Evolutionary conservation across 805 yeast genomes (phyloP).

Genomic region (Dipodascopsis uninucleata): DNA sequence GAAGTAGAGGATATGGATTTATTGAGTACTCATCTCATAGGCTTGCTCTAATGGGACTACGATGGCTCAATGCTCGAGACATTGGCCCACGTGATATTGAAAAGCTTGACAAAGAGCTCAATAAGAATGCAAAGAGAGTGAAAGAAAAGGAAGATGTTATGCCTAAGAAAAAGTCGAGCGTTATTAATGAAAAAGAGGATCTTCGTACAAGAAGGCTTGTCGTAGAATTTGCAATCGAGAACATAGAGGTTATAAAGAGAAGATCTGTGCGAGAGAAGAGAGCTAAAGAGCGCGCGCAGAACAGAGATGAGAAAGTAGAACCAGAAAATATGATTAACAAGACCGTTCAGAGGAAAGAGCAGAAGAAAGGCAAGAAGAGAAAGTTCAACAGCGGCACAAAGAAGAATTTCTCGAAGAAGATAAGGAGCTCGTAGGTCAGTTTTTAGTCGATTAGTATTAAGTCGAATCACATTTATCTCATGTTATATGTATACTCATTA

Average conservation of each 20-base stretch:
- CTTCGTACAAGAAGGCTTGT: conserved; percentile 68
- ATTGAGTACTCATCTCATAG: conserved; percentile 89
- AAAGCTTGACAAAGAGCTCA: conserved; percentile 42
- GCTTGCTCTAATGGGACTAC: conserved; percentile 87
- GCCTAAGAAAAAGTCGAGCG: conserved; percentile 1
- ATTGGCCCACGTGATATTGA: conserved; percentile 41
- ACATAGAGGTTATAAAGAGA: conserved; percentile 88
- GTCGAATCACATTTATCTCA: too few relatives aligned
- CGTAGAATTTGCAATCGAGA: conserved; percentile 94
- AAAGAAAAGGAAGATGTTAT: conserved; percentile 2
- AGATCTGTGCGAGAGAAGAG: conserved; percentile 55
- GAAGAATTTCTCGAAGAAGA: too few relatives aligned
- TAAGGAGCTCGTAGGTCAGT: too few relatives aligned
- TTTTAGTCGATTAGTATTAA: too few relatives aligned
- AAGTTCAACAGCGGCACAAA: too few relatives aligned
- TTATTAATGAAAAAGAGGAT: conserved; percentile 29
- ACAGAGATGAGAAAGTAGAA: too few relatives aligned
- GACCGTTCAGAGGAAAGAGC: too few relatives aligned
- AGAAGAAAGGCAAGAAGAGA: too few relatives aligned
- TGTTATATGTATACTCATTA: too few relatives aligned
- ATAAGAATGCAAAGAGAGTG: conserved; percentile 41
- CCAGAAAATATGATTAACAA: too few relatives aligned
- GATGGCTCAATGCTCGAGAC: conserved; percentile 94
- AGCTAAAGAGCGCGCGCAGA: not conserved
- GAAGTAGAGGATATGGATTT: conserved; percentile 97